Base-by-base conservation (phyloP, 768 basidiomycete genomes). In the Polyporus arcularius region DNA sequence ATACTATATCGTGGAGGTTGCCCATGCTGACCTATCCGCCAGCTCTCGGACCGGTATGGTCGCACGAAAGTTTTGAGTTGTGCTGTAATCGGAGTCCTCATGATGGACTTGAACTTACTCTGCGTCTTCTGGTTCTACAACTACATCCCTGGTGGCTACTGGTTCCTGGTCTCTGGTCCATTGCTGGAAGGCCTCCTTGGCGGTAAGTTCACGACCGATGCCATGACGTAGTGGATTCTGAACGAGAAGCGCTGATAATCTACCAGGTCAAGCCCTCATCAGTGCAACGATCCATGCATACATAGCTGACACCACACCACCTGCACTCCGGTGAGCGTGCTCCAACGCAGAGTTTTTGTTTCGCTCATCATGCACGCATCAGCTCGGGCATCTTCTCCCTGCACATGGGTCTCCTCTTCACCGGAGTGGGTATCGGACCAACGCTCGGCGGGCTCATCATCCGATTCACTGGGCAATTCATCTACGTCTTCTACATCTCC, bases 21-120 rank as follows among this genome's bases (percentile, higher is more conserved):
- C 12, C n/a, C 1, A 9, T 28, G 4, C 28, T 48, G 46, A 26
- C 4, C 46, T 28, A 4, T 10, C 14, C 12, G 30, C 0, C 42
- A 92, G 86, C 80, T 88, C 46, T 92, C 90, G 5, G 94, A 97
- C 74, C 81, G 89, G 15, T 74, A 82, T 69, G 94, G 94, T 11
- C 85, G 94, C 45, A 85, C 81, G 0, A 75, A 71, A 28, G 79
- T 91, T 57, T 74, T 96, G 74, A 77, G 84, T 8, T 74, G 89
- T n/a, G 79, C 84, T 4, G 68, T 85, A 18, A 54, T 84, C 2
- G 91, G 92, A 14, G 69, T 87, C 11, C 73, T 94, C 9, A 50
- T 86, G 43, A 80, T 78, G 61, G 89, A 94, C 61, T 67, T 85
- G 41, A 85, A 76, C 62, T 86, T 94, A 65, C 79, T 96, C 52